Base-by-base conservation (phyloP, 2,329 filamentous ascomycete species). In the Colletotrichum endophyticum region DNA sequence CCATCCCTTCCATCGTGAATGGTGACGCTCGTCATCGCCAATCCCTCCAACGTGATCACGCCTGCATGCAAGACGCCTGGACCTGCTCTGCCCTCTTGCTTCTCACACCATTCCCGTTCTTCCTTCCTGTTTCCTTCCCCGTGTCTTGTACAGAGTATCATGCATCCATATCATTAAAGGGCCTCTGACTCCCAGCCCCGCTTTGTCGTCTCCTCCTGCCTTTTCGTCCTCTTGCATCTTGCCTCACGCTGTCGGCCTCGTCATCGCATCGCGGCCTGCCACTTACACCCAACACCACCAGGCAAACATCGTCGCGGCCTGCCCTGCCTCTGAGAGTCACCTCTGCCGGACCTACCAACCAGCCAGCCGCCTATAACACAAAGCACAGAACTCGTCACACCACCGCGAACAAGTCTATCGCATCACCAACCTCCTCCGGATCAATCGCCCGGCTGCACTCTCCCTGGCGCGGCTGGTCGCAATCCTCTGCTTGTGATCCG, bases 1-100 rank as follows among this genome's bases (percentile, higher is more conserved):
- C 36, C 27, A 19, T 49, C n/a, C 57, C 30, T 36, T 22, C 28
- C 22, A 25, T 30, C 25, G 32, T 56, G 39, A 56, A 27, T 64
- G 32, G 12, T n/a, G 68, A 72, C 49, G 72, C 68, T 59, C 53
- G 62, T 67, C 73, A 72, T 67, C 62, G 36, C 25, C 22, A 19
- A 67, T 39, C 7, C 39, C 59, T 30, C 62, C 53, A 75, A 75
- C 62, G 63, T 75, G 73, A 75, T 75, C 73, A 34, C 28, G n/a
- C 56, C 32, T 73, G 73, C 73, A 75, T 75, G 73, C 73, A 72
- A 53, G 44, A 66, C 25, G 68, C 49, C 22, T 66, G 5, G 34
- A 8, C 49, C 28, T 36, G n/a, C 39, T 13, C 49, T 27, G 34
- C 15, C 49, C 27, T 49, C n/a, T 19, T 49, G 36, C 49, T 68